Evolutionary conservation across 768 basidiomycete species (phyloP).

Genomic region (Mycena albidolilacea): DNA sequence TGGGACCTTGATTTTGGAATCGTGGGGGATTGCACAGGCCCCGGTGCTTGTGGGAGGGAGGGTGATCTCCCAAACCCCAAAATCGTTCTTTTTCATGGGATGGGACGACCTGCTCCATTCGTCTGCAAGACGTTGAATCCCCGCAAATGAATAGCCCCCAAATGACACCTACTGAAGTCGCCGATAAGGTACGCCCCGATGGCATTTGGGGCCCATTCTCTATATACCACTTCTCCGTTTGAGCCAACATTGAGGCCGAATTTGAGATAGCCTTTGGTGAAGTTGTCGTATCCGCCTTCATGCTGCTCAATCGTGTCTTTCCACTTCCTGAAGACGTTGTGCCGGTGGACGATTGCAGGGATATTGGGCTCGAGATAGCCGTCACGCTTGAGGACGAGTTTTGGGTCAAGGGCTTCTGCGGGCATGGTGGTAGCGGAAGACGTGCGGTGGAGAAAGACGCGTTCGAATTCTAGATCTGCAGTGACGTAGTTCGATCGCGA

Average conservation of each 20-base stretch:
- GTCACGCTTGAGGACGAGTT: conserved; percentile 75
- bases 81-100: conserved; percentile 87
- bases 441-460: conserved; percentile 36
- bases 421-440: conserved; percentile 54
- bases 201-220: conserved; percentile 98
- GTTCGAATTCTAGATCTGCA: neutral
- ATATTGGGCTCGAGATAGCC: conserved; percentile 83
- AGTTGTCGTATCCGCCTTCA: conserved; percentile 89
- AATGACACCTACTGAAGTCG: conserved; percentile 88
- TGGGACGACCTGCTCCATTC: conserved; percentile 90
- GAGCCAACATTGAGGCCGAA: conserved; percentile 83
- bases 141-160: conserved; percentile 2
- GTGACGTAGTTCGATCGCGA: conserved; percentile 16
- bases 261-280: conserved; percentile 85
- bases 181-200: conserved; percentile 88
- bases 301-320: conserved; percentile 79
- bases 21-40: conserved; percentile 89
- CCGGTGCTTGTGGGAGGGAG: conserved; percentile 79
- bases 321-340: conserved; percentile 81
- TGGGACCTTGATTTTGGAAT: conserved; percentile 92
- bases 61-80: conserved; percentile 91
- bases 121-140: conserved; percentile 63
- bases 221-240: conserved; percentile 82
- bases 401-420: conserved; percentile 65
- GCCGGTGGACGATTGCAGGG: conserved; percentile 76